Evolutionary conservation across 108 stramenopile species (phyloP), one percentile per base, ranked within the genome.

Genomic region (Aurantiochytrium sp.): DNA sequence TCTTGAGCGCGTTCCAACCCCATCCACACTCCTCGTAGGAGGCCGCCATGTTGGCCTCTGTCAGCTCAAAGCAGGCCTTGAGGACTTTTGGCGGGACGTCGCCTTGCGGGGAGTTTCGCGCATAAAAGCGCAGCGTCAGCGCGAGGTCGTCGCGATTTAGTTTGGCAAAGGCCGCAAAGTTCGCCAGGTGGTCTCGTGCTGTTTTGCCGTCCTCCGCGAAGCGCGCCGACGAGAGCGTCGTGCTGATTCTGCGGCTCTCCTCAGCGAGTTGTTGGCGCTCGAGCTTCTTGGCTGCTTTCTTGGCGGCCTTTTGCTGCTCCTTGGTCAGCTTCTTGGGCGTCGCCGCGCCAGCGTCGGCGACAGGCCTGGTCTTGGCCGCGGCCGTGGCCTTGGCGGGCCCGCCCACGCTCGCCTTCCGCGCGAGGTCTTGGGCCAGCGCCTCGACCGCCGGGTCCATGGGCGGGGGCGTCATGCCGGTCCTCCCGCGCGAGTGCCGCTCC

Each of bases 1-100:
- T 81, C 73, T 81, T 81, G 27, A 48, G 39, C 27, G 39, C 42
- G 24, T 81, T 81, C 73, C 73, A 81, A 24, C 73, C 73, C 73
- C 73, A 81, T 6, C 73, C 73, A 12, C 21, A 41, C 32, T 81
- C 45, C 42, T 48, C 45, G 24, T 81, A 81, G 12, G 45, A 48
- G n/a, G 39, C 73, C 73, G 12, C 24, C 73, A 81, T 81, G 45
- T 81, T 81, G 1, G 39, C 45, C 73, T 81, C 73, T 12, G 73
- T 81, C 39, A 81, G 12, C 21, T 81, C 45, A 24, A 48, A 81
- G 30, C 39, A 41, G 10, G n/a, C n/a, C 73, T 81, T 48, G 24
- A 81, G 39, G 73, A 81, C 30, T 12, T 41, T 12, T 0, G 39
- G 27, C 4, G 73, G 73, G 6, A 81, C 73, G 36, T 24, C 73